Conservation (phyloP, 768 basidiomycete genomes). For the Sarcodon aspratus region DNA sequence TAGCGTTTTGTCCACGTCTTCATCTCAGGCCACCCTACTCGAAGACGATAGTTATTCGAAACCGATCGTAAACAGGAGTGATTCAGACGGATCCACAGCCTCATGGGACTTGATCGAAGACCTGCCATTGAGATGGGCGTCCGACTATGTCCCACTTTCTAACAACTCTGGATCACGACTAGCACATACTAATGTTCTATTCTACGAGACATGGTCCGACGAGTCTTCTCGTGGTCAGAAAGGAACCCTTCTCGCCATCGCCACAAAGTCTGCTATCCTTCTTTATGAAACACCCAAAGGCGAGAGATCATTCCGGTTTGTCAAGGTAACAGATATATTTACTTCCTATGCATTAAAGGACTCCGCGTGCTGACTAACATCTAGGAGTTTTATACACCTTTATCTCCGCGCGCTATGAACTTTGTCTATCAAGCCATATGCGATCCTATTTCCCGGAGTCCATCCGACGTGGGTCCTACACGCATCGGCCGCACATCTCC, state of each 20-base stretch:
- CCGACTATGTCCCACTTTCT: slow-evolving; percentile 76
- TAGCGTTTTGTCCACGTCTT: slow-evolving; percentile 8
- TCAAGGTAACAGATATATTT: slow-evolving; percentile 43
- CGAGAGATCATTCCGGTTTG: slow-evolving; percentile 72
- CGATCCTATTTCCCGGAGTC: slow-evolving; percentile 31
- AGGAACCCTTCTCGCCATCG: slow-evolving; percentile 55
- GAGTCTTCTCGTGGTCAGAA: slow-evolving; percentile 35
- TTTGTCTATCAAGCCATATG: slow-evolving; percentile 64
- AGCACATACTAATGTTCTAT: slow-evolving; percentile 41
- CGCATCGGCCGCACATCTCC: slow-evolving; percentile 13
- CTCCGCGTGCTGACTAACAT: neutral
- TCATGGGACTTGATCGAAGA: slow-evolving; percentile 64
- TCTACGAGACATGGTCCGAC: slow-evolving; percentile 61
- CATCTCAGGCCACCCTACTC: slow-evolving; percentile 10
- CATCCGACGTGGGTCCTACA: slow-evolving; percentile 26
- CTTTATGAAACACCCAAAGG: slow-evolving; percentile 77
- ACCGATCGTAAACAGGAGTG: too few species aligned
- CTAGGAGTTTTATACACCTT: slow-evolving; percentile 78
- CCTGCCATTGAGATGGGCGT: slow-evolving; percentile 74
- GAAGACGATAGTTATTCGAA: slow-evolving; percentile 5
- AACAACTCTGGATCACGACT: slow-evolving; percentile 47
- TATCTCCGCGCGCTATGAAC: slow-evolving; percentile 48
- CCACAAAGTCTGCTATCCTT: slow-evolving; percentile 60
- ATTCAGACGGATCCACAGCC: neutral
- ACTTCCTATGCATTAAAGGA: neutral